phyloP scores from a whole-genome alignment of 225 moss, liverwort and hornwort genomes.

The Lunularia cruciata region DNA sequence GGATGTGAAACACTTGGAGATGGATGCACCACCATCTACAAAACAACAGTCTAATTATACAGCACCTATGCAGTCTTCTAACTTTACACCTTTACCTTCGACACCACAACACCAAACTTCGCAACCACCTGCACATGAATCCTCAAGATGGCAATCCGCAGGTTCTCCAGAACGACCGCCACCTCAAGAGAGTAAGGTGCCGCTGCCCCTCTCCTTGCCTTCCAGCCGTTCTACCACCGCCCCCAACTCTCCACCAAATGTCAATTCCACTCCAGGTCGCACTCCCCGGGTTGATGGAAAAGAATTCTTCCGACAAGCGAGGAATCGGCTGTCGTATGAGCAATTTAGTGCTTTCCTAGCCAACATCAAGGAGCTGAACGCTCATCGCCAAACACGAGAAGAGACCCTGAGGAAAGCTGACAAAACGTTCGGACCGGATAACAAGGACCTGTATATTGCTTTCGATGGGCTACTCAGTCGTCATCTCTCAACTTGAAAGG shows the following conservation, averaged over 20 bases:
- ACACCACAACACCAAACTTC: conserved; percentile 54
- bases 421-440: conserved; percentile 76
- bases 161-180: conserved; percentile 71
- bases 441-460: conserved; percentile 63
- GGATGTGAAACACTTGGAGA: conserved; percentile 49
- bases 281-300: conserved; percentile 67
- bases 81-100: conserved; percentile 16
- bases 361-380: conserved; percentile 57
- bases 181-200: conserved; percentile 49
- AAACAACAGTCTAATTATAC: conserved; percentile 18
- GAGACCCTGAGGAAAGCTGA: conserved; percentile 71
- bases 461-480: conserved; percentile 86
- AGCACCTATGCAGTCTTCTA: conserved; percentile 13
- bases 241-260: conserved; percentile 88
- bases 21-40: conserved; percentile 21
- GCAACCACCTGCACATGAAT: conserved; percentile 58
- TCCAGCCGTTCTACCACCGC: conserved; percentile 84
- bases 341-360: conserved; percentile 54
- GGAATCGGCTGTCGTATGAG: conserved; percentile 54
- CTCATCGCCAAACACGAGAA: conserved; percentile 58
- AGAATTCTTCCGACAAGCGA: conserved; percentile 79
- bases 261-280: conserved; percentile 57
- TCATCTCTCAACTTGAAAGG: conserved; percentile 55
- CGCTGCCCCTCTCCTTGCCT: conserved; percentile 71
- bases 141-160: conserved; percentile 60